Base-by-base conservation (phyloP, 371 early-diverging fungal species). In the Coemansia sp. region DNA sequence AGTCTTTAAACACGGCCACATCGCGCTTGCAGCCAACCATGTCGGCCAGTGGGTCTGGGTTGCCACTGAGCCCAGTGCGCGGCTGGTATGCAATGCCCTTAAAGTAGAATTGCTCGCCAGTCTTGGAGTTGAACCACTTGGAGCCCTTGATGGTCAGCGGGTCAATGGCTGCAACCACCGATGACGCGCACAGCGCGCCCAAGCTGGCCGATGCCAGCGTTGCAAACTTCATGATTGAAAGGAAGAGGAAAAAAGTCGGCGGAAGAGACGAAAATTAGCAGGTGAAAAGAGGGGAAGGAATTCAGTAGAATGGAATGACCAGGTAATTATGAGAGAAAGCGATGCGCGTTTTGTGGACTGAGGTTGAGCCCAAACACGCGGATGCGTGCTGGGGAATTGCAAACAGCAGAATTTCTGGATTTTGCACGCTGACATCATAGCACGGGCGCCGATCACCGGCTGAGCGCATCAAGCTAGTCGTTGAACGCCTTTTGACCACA, bases 1-100 rank as follows among this genome's bases (percentile, higher is more conserved):
- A 82, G 16, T 86, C 85, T 61, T 87, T 85, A 85, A 92, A 87
- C 18, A 85, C 60, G 4, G 80, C 78, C 28, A 90, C 82, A 71
- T 92, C 92, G 26, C 90, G 86, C 67, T 81, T 83, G 79, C 92
- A 92, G 25, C 84, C 85, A 18, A 60, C 68, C 0, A 82, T 65
- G 64, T 87, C 87, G 3, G 89, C 84, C 53, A 93, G 81, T 7
- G 91, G 91, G 72, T 91, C 93, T n/a, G 62, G 67, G 57, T 64
- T 51, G 39, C 72, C 7, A 30, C 47, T 68, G 7, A 68, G 42
- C 2, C 74, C 80, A 0, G 58, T 62, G 65, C 86, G 83, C 26
- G 93, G 92, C 63, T 92, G 90, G 64, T 92, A 93, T 5, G 91
- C 90, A 2, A 92, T 83, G 51, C 92, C 91, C 80, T 90, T 91